Base-by-base conservation (phyloP, 2,329 filamentous ascomycete genomes). In the Talaromyces funiculosus region DNA sequence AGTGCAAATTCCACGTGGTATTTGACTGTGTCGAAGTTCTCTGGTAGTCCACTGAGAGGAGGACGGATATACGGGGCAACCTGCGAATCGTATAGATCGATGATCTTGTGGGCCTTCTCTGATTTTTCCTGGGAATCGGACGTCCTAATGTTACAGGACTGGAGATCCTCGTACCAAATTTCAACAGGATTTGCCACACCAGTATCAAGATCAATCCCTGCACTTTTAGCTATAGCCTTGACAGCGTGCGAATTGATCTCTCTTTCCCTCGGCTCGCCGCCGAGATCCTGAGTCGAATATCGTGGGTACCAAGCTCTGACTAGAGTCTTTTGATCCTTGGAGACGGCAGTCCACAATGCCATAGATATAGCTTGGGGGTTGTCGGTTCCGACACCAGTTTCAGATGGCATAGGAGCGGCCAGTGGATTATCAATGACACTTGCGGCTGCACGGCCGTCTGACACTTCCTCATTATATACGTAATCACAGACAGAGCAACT, bases 381-480 rank as follows among this genome's bases (percentile, higher is more conserved):
- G 56, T 69, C 62, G 3, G 64, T 42, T 8, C 62, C 57, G 61
- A 37, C 29, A 63, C 66, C 24, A 67, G 63, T 35, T 68, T 69
- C 49, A 66, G 64, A 61, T 69, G 69, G 20, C 71, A 68, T 61
- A 18, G 63, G 55, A 14, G 33, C 55, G 6, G 57, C 22, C 18
- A 38, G 54, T 8, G 57, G 24, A 9, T 61, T 35, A 4, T 63
- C 57, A 1, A 55, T 37, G 8, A 66, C 63, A 4, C 57, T 53
- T 18, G 18, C 61, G 58, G 70, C 65, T 5, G 68, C 33, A 60
- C 70, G 72, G 0, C 75, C 80, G 64, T 81, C 75, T 12, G 88
- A 89, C n/a, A 96, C 81, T 71, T 99, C 94, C 64, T 96, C 90
- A 65, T 97, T 99, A 61, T 89, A 89, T 0, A 89, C 83, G 70